Conservation (phyloP, 495 filamentous ascomycete species). For the Tuber brumale region DNA sequence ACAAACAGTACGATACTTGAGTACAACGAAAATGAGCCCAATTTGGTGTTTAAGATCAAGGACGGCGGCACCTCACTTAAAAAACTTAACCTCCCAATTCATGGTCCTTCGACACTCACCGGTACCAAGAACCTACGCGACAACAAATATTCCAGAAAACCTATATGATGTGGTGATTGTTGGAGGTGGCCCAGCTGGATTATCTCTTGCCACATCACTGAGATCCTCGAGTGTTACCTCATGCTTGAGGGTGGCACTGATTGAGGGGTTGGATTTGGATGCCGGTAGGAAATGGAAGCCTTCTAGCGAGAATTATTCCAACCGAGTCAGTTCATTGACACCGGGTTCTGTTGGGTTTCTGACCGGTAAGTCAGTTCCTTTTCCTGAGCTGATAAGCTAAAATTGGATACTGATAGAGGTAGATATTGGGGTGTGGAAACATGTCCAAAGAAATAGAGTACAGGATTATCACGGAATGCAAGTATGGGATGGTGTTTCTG, state of each 20-base stretch:
- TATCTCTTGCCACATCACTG: constrained; percentile 79
- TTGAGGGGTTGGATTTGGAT: constrained; percentile 78
- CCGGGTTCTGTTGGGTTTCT: constrained; percentile 70
- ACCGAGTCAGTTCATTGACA: constrained; percentile 90
- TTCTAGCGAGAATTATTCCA: constrained; percentile 68
- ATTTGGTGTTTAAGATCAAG: constrained; percentile 16
- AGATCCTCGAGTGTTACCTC: constrained; percentile 66
- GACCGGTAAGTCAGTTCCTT: constrained; percentile 38
- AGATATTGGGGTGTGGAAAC: constrained; percentile 78
- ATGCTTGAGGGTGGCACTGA: constrained; percentile 72
- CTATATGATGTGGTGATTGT: constrained; percentile 95
- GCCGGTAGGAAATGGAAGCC: constrained; percentile 59
- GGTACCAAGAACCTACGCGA: constrained; percentile 19
- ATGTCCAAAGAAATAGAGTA: constrained; percentile 61
- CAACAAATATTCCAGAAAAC: constrained; percentile 13
- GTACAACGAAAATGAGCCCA: constrained; percentile 14
- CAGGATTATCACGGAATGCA: constrained; percentile 88
- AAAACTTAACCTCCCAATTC: background rate
- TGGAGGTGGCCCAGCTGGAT: constrained; percentile 90
- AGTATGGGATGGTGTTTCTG: constrained; percentile 93
- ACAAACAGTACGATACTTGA: background rate
- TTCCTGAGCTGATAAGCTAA: background rate
- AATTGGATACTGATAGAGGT: background rate
- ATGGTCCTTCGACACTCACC: background rate
- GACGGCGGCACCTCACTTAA: background rate